Evolutionary conservation across 805 yeast genomes (phyloP).

Genomic region (Isabelozyma pseudorhagii): DNA sequence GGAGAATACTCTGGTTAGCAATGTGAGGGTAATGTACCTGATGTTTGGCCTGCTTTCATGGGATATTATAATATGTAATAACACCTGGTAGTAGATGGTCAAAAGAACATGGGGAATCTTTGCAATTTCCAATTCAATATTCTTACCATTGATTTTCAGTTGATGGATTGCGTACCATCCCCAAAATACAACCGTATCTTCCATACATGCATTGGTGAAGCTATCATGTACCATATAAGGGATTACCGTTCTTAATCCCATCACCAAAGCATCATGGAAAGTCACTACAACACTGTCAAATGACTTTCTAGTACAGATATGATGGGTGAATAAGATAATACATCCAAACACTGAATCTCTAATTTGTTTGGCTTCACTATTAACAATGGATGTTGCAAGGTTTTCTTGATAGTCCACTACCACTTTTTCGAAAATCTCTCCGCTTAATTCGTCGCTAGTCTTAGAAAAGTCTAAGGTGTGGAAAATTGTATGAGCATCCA

Average conservation of each 20-base stretch:
- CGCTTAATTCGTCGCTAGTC: slow-evolving; percentile 22
- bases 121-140: slow-evolving; percentile 26
- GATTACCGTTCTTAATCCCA: slow-evolving; percentile 25
- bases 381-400: slow-evolving; percentile 22
- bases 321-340: slow-evolving; percentile 15
- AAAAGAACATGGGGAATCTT: slow-evolving; percentile 27
- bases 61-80: slow-evolving; percentile 17
- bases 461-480: slow-evolving; percentile 15
- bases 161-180: slow-evolving; percentile 33
- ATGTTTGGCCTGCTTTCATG: slow-evolving; percentile 25
- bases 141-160: slow-evolving; percentile 9
- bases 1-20: slow-evolving; percentile 62
- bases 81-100: slow-evolving; percentile 26
- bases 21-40: slow-evolving; percentile 48
- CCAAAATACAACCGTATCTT: slow-evolving; percentile 34
- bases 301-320: slow-evolving; percentile 10
- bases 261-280: slow-evolving; percentile 18
- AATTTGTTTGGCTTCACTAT: slow-evolving; percentile 22
- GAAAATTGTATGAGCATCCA: slow-evolving; percentile 43
- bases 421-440: slow-evolving; percentile 37
- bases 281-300: slow-evolving; percentile 11
- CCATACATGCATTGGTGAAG: slow-evolving; percentile 16
- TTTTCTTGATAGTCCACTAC: slow-evolving; percentile 42
- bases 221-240: slow-evolving; percentile 32
- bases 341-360: slow-evolving; percentile 29